Evolutionary conservation across 2,329 filamentous ascomycete genomes (phyloP), one percentile per base, ranked within the genome.

Genomic region (Diaporthe sp.): DNA sequence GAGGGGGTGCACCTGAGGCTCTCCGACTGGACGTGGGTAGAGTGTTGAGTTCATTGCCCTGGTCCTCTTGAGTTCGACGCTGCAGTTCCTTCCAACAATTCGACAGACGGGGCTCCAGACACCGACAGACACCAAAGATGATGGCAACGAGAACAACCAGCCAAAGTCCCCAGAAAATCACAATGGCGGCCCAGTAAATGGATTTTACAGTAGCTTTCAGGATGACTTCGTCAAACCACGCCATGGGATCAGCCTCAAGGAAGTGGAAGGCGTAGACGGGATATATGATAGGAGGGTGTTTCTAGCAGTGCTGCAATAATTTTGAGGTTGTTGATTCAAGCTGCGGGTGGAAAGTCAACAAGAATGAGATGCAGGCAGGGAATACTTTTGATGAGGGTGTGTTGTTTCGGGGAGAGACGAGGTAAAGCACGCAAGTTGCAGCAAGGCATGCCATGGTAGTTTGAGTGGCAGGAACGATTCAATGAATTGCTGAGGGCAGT

Each of bases 261-360:
- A 19, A 55, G 22, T n/a, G 12, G 3, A 28, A 19, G 13, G 7
- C 28, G 13, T 12, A 10, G 49, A 28, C 28, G 17, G 4, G 22
- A 44, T 19, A 2, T 22, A 10, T 25, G n/a, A 28, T 42, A 28
- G 12, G 37, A 55, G 15, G 12, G 13, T 28, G 3, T 19, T 22
- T 71, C 49, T 42, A 44, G 39, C 53, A 31, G 34, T 71, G 34
- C 19, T 71, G 44, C n/a, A 57, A 39, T 57, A 10, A 39, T 44
- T n/a, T 12, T 28, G 17, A 15, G 3, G 13, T 7, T 57, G 28
- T 15, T 34, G 17, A 17, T 25, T 61, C 34, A 15, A 28, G 34
- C 37, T 42, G 37, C 10, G 9, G 22, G n/a, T 15, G 25, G 5
- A 57, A 8, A 7, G 37, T 17, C 37, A 25, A 61, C 5, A 42